Evolutionary conservation across 1,139 yeast genomes (phyloP), one percentile per base, ranked within the genome.

Genomic region (Candida dubliniensis): DNA sequence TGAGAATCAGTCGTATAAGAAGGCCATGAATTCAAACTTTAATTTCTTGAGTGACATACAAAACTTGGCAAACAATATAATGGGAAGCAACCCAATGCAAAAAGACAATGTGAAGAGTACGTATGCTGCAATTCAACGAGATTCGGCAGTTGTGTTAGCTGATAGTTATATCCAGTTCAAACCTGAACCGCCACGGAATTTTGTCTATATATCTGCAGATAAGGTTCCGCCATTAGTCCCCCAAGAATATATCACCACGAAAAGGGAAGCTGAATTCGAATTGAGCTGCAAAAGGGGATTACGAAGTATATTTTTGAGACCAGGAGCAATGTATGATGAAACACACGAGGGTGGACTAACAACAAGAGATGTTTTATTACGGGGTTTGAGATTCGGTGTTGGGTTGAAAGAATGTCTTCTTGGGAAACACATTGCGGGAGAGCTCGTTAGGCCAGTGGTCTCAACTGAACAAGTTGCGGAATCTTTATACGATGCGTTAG

Each of bases 151-250:
- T 4, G 60, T 77, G 1, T 64, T 86, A 15, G 93, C 90, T 0
- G 78, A 81, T 40, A 71, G 82, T 0, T 74, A 79, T 43, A 59
- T 76, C 25, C 59, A 72, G 34, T 56, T 47, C 8, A 50, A 49
- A 35, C 15, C 37, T 5, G 41, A 44, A 36, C 53, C 54, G 4
- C 79, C 82, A 1, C 27, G 48, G 4, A 63, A 82, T 0, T 84
- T 84, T 57, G 89, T 87, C 0, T 90, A 87, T 58, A 76, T 90
- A 3, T 87, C 96, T 0, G 96, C 96, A 0, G 95, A 87, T 52
- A 71, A 74, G 44, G 82, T 83, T 48, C 75, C 79, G 37, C 90
- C 91, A 0, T 63, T 84, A 25, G 69, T 87, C 2, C 93, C 95
- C 1, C 57, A 68, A 0, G 88, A 82, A 2, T 90, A 90, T 60